These are phyloP conservation scores for Schwanniomyces polymorphus DNA, from an alignment of 805 yeast genomes.

Conservation along the genomic window DNA sequence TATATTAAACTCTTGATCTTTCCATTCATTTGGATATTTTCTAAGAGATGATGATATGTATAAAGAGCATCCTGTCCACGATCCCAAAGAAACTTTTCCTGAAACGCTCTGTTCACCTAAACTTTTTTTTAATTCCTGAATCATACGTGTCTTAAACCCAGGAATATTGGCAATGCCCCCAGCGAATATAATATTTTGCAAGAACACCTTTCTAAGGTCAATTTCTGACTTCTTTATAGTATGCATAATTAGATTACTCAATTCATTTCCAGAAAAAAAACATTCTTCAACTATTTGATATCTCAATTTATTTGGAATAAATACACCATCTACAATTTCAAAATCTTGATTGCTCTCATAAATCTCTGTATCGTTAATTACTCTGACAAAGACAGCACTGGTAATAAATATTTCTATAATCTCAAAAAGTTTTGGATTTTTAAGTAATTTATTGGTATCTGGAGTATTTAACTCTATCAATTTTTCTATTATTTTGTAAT, in stretches of 20 bases:
- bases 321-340: slow-evolving; percentile 10
- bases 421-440: slow-evolving; percentile 12
- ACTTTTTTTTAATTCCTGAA: slow-evolving; percentile 10
- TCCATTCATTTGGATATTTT: slow-evolving; percentile 15
- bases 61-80: slow-evolving; percentile 33
- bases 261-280: slow-evolving; percentile 3
- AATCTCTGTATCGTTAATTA: neutral
- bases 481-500: slow-evolving; percentile 14
- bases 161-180: slow-evolving; percentile 24
- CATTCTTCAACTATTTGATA: slow-evolving; percentile 13
- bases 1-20: slow-evolving; percentile 19
- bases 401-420: slow-evolving; percentile 15
- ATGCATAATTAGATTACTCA: slow-evolving; percentile 5
- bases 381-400: slow-evolving; percentile 10
- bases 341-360: slow-evolving; percentile 1
- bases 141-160: slow-evolving; percentile 18
- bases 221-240: slow-evolving; percentile 12
- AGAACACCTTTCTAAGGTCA: slow-evolving; percentile 17
- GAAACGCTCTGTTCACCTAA: slow-evolving; percentile 2
- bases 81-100: slow-evolving; percentile 20
- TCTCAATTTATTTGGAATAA: slow-evolving; percentile 10
- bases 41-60: slow-evolving; percentile 21
- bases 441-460: slow-evolving; percentile 7
- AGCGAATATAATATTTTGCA: slow-evolving; percentile 19
- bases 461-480: slow-evolving; percentile 11